Percentiles rank a stretch among this genome's conserved stretches.
These are phyloP conservation scores for Tylopilus felleus DNA, from an alignment of 768 basidiomycete species.

Conservation along the genomic window DNA sequence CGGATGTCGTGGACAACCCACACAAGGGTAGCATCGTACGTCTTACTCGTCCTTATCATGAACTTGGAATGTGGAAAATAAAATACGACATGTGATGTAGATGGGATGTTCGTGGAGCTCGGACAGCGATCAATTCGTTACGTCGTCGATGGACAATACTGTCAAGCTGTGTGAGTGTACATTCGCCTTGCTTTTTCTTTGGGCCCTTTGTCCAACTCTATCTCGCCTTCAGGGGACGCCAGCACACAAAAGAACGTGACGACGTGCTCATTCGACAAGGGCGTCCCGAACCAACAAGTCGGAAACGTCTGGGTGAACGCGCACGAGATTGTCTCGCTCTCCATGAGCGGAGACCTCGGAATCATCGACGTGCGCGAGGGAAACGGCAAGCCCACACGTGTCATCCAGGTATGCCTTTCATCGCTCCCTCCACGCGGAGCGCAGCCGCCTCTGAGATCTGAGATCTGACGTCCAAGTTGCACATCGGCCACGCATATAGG, in stretches of 20 bases:
- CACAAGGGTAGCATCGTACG: conserved; percentile 78
- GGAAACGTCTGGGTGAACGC: conserved; percentile 82
- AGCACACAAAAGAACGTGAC: conserved; percentile 62
- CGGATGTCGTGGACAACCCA: conserved; percentile 61
- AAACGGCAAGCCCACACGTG: conserved; percentile 54
- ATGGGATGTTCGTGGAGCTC: conserved; percentile 79
- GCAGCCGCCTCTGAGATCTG: neutral
- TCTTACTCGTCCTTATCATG: conserved; percentile 10
- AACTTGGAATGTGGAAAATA: neutral
- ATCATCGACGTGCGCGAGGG: conserved; percentile 70
- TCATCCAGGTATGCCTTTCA: conserved; percentile 52
- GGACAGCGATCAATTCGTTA: conserved; percentile 69
- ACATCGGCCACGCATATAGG: conserved; percentile 40
- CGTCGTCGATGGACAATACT: conserved; percentile 82
- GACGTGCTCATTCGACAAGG: conserved; percentile 71
- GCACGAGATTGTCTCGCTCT: conserved; percentile 74
- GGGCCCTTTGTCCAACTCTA: neutral
- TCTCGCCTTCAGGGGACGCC: conserved; percentile 64
- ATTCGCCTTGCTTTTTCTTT: neutral
- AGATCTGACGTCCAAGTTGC: neutral
- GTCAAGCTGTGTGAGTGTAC: conserved; percentile 71
- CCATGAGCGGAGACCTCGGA: conserved; percentile 77
- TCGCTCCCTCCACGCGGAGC: neutral
- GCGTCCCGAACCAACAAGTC: conserved; percentile 78
- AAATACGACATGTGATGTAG: conserved; percentile 31